Conservation (phyloP, 2,329 filamentous ascomycete species). For the Arthroderma uncinatum region DNA sequence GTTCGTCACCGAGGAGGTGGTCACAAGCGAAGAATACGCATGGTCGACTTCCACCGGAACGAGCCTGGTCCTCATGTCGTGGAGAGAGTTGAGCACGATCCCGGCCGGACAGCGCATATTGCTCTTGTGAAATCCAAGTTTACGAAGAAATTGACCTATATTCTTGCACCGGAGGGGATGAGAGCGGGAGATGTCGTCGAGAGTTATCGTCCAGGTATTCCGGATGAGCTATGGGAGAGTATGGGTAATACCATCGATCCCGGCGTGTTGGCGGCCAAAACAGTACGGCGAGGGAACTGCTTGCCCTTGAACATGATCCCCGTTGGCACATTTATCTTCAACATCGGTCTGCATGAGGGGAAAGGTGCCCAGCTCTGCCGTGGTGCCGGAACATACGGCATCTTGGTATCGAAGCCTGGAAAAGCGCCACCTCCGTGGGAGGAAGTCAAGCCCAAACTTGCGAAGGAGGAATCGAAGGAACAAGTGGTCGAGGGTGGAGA, state of each 20-base stretch:
- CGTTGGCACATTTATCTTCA: constrained; percentile 83
- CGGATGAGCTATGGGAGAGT: constrained; percentile 68
- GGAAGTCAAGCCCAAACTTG: constrained; percentile 18
- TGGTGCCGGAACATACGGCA: constrained; percentile 84
- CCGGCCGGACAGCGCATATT: constrained; percentile 84
- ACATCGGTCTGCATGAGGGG: constrained; percentile 63
- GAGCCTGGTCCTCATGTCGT: constrained; percentile 74
- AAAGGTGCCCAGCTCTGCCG: constrained; percentile 82
- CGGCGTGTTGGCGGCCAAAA: constrained; percentile 89
- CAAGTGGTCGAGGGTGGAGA: not conserved
- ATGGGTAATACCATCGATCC: constrained; percentile 93
- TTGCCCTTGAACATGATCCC: constrained; percentile 92
- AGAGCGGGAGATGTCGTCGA: constrained; percentile 82
- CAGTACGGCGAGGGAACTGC: constrained; percentile 88
- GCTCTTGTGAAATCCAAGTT: constrained; percentile 68
- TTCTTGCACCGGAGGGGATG: constrained; percentile 90
- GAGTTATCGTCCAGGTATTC: constrained; percentile 84
- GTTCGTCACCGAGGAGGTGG: constrained; percentile 89
- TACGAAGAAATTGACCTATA: constrained; percentile 72
- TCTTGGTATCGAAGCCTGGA: constrained; percentile 80
- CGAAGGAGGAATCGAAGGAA: not conserved
- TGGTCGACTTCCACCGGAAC: constrained; percentile 74
- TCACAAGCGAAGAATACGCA: constrained; percentile 80
- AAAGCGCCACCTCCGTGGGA: constrained; percentile 35
- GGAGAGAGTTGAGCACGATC: constrained; percentile 92